phyloP scores from a whole-genome alignment of 2,329 filamentous ascomycete species.

The Colletotrichum camelliae region DNA sequence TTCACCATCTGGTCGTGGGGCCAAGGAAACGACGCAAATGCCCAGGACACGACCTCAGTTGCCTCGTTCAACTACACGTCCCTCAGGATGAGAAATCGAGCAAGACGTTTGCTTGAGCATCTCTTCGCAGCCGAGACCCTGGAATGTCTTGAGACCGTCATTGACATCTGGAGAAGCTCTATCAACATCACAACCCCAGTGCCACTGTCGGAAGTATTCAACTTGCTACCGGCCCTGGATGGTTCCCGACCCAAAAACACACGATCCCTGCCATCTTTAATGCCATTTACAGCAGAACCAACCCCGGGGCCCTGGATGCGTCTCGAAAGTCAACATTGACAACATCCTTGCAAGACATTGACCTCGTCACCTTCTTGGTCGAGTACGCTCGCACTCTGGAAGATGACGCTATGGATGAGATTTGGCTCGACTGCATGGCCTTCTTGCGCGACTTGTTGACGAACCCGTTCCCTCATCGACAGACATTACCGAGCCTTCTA shows the following conservation, averaged over 20 bases:
- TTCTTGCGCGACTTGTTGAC: conserved; percentile 89
- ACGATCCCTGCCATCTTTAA: conserved; percentile 95
- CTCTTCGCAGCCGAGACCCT: conserved; percentile 90
- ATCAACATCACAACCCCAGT: conserved; percentile 49
- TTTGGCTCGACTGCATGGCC: conserved; percentile 92
- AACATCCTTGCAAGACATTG: conserved; percentile 80
- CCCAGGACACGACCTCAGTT: conserved; percentile 69
- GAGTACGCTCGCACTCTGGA: conserved; percentile 90
- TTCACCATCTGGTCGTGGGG: conserved; percentile 97
- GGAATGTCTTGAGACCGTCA: conserved; percentile 90
- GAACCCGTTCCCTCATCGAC: conserved; percentile 94
- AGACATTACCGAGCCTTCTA: conserved; percentile 83
- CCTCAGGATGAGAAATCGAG: conserved; percentile 86
- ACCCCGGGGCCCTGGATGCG: conserved; percentile 79
- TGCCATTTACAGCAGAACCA: conserved; percentile 92
- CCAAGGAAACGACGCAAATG: conserved; percentile 61
- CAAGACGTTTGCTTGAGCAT: conserved; percentile 87
- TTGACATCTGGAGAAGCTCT: conserved; percentile 77
- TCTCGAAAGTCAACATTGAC: conserved; percentile 87
- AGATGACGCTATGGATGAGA: conserved; percentile 97
- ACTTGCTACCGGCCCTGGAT: conserved; percentile 87
- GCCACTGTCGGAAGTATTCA: conserved; percentile 73
- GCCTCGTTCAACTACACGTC: conserved; percentile 93
- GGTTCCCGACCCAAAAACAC: conserved; percentile 87
- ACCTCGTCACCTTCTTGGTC: conserved; percentile 87